Base-by-base conservation (phyloP, 1,284 basidiomycete species). In the Athelia psychrophila region DNA sequence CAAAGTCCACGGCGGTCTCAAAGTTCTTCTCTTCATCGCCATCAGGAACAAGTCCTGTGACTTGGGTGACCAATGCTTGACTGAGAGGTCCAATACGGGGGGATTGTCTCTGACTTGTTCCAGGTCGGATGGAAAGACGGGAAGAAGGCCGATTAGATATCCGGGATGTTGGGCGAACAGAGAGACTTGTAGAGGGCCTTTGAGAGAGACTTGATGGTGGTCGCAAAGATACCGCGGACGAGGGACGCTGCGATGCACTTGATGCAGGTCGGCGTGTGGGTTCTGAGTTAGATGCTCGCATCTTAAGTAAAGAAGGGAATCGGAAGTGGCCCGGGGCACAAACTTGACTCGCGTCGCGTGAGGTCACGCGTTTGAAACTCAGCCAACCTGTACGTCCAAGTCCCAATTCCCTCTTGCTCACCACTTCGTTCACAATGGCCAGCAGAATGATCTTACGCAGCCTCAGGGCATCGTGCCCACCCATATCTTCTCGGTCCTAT, bases 11-110 rank as follows among this genome's bases (percentile, higher is more conserved):
- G 22, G 38, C 38, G 16, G 38, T 42, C 9, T 19, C 38, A n/a
- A 42, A 42, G 22, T 42, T 42, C 27, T 30, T 30, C 16, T 42
- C 38, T 19, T 18, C 18, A 42, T 42, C 49, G 19, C 9, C 48
- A 4, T 66, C 64, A 3, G 50, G 48, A 0, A 63, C 65, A 6
- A 78, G 51, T 8, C 67, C 69, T 3, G 71, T 78, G 6, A 86
- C 58, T 46, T 84, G 79, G 0, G 75, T 72, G 19, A 88, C 80
- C 20, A 90, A 69, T 0, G 71, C 62, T 52, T 85, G 80, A 50
- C 75, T 79, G 32, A 79, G 61, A 1, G 83, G 79, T 1, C 80
- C 56, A 8, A 89, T 65, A 24, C 79, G 77, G 3, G 78, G 73
- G 4, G 78, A 68, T 49, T 81, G 77, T 32, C 84, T 76, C 54